Evolutionary conservation across 2,329 filamentous ascomycete species (phyloP), one percentile per base, ranked within the genome.

Genomic region (Alternaria burnsii): DNA sequence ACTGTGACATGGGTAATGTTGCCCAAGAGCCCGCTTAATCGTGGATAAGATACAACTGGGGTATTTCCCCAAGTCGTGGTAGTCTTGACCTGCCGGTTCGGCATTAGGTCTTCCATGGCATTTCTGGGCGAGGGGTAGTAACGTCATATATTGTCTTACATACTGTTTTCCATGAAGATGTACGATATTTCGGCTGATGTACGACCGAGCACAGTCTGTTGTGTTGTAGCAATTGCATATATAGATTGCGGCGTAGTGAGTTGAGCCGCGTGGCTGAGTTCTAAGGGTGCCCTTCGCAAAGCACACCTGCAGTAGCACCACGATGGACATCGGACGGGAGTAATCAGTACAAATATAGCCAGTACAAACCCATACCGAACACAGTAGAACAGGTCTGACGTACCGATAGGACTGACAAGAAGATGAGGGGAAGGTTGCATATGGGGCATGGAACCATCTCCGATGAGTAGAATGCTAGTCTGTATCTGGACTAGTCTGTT

Each of bases 81-180:
- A 50, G 58, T 58, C 59, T 67, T 69, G 65, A 67, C 65, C 70
- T 72, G 67, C 70, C 67, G 18, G 50, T 65, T 64, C 38, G 11
- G 66, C 47, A 30, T 54, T 68, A 71, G 67, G 52, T 28, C 18
- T 52, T 62, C 20, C 65, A 62, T 68, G 70, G 68, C 67, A 62
- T 68, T 66, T 58, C 68, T 71, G 67, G 63, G 62, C 46, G 47
- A 59, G 44, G 53, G 48, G 41, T 51, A 38, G 34, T 26, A 63
- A 65, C 63, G 68, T 70, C 65, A 69, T 67, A 47, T 26, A 14
- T n/a, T 14, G 46, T 20, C 46, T 48, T 34, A 48, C 46, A 34
- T 41, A 22, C 40, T 14, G 14, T 26, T 24, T 18, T 14, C 26
- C 32, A 22, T 24, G 32, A 50, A 12, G 5, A 26, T 34, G 34